Conservation (phyloP, 495 filamentous ascomycete genomes). For the Penicillium fimorum region DNA sequence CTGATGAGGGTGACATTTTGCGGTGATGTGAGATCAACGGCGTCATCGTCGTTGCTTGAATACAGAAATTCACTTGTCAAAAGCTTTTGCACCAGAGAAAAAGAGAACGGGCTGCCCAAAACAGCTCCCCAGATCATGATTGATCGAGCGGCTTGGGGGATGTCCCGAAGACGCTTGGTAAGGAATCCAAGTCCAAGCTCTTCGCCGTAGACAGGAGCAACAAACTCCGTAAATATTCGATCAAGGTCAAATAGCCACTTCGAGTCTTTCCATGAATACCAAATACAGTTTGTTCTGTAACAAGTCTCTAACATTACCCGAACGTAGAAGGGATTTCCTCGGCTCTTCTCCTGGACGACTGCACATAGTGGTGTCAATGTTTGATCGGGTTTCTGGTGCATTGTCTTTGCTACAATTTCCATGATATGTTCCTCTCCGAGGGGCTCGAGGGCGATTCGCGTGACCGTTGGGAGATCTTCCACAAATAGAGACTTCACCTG, state of each 20-base stretch:
- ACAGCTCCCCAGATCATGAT: constrained; percentile 86
- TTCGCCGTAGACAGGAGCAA: constrained; percentile 69
- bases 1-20: constrained; percentile 33
- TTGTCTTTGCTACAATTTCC: constrained; percentile 71
- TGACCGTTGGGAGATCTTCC: constrained; percentile 49
- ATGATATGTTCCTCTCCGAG: constrained; percentile 73
- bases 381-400: constrained; percentile 49
- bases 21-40: constrained; percentile 34
- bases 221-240: constrained; percentile 76
- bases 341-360: constrained; percentile 77
- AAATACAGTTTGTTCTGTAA: constrained; percentile 80
- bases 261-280: constrained; percentile 78
- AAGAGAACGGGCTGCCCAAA: constrained; percentile 75
- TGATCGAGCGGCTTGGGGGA: constrained; percentile 66
- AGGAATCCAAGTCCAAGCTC: constrained; percentile 80
- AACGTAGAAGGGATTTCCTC: constrained; percentile 84
- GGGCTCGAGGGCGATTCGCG: constrained; percentile 63
- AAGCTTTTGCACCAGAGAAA: constrained; percentile 73
- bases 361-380: constrained; percentile 51
- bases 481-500: constrained; percentile 44
- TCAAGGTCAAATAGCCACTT: constrained; percentile 84
- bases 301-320: constrained; percentile 87
- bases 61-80: constrained; percentile 66
- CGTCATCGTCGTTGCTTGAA: constrained; percentile 38
- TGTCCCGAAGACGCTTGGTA: constrained; percentile 68